A percentile compares a stretch with the other conserved stretches of the same genome.
Evolutionary conservation across 805 yeast genomes (phyloP).

Genomic region (Kregervanrija pseudodelftensis): DNA sequence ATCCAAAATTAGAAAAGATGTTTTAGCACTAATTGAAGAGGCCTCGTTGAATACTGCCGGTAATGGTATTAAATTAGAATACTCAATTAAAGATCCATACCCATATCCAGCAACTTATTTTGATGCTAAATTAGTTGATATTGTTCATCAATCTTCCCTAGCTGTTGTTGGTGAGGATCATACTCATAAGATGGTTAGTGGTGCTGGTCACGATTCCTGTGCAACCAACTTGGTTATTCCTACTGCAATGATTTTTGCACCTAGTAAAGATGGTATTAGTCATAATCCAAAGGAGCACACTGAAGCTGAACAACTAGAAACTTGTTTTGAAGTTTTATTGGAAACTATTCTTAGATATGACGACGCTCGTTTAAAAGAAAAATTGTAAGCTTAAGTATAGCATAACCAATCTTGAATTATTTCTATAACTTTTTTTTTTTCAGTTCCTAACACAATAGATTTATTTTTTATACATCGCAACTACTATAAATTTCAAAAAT

Average conservation of each 20-base stretch:
- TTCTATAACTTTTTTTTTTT: too few relatives aligned
- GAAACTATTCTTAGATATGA: slow-evolving; percentile 35
- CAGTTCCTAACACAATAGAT: too few relatives aligned
- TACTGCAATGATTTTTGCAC: slow-evolving; percentile 69
- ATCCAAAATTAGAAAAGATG: slow-evolving; percentile 30
- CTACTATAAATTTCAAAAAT: too few relatives aligned
- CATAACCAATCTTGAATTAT: too few relatives aligned
- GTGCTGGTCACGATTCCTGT: slow-evolving; percentile 74
- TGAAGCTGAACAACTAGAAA: slow-evolving; percentile 55
- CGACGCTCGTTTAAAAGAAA: slow-evolving; percentile 8
- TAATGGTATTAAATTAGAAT: slow-evolving; percentile 34
- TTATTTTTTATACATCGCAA: too few relatives aligned
- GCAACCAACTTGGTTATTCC: slow-evolving; percentile 50
- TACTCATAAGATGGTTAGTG: slow-evolving; percentile 45
- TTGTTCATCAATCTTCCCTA: slow-evolving; percentile 46
- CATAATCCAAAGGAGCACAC: slow-evolving; percentile 65
- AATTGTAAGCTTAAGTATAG: not conserved
- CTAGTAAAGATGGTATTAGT: slow-evolving; percentile 57
- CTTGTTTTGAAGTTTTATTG: slow-evolving; percentile 51
- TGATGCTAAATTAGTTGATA: slow-evolving; percentile 40
- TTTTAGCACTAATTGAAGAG: slow-evolving; percentile 25
- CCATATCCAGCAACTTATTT: slow-evolving; percentile 46
- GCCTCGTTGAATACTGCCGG: slow-evolving; percentile 22
- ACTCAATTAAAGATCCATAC: slow-evolving; percentile 35
- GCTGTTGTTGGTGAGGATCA: slow-evolving; percentile 40